These are phyloP conservation scores for Heliamphora pulchella DNA, from an alignment of 179 eudicot species.

Conservation along the genomic window DNA sequence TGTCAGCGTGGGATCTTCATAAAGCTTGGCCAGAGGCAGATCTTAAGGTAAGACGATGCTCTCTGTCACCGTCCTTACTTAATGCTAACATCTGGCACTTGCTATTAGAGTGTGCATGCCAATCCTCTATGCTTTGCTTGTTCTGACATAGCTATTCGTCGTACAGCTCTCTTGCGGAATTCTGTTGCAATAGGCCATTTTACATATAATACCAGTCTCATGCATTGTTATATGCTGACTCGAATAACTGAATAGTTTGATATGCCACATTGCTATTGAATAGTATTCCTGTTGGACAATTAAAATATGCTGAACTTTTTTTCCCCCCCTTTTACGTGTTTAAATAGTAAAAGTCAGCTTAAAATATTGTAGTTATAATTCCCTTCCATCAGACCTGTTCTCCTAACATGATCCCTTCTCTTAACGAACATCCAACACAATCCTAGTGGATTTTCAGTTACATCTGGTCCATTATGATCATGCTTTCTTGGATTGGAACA, in stretches of 20 bases:
- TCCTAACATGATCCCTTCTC: too few relatives aligned
- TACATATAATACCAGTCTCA: not conserved
- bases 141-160: not conserved
- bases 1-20: slow-evolving; percentile 99
- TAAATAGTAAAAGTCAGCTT: not conserved
- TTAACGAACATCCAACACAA: too few relatives aligned
- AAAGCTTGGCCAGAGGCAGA: slow-evolving; percentile 99
- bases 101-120: not conserved
- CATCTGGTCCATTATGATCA: too few relatives aligned
- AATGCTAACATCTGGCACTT: not conserved
- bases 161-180: not conserved
- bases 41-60: slow-evolving; percentile 31
- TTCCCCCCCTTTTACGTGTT: not conserved
- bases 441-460: too few relatives aligned
- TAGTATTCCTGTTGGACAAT: too few relatives aligned
- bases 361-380: not conserved
- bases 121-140: not conserved
- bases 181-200: too few relatives aligned
- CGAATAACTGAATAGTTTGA: too few relatives aligned
- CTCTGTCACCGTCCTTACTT: not conserved
- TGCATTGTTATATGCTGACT: not conserved
- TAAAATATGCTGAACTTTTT: too few relatives aligned
- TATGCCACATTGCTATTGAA: not conserved
- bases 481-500: too few relatives aligned
- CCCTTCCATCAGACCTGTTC: too few relatives aligned